Percentiles rank a stretch among this genome's conserved stretches.
phyloP scores from a whole-genome alignment of 2,329 filamentous ascomycete species.

The Paraphaeosphaeria sporulosa region DNA sequence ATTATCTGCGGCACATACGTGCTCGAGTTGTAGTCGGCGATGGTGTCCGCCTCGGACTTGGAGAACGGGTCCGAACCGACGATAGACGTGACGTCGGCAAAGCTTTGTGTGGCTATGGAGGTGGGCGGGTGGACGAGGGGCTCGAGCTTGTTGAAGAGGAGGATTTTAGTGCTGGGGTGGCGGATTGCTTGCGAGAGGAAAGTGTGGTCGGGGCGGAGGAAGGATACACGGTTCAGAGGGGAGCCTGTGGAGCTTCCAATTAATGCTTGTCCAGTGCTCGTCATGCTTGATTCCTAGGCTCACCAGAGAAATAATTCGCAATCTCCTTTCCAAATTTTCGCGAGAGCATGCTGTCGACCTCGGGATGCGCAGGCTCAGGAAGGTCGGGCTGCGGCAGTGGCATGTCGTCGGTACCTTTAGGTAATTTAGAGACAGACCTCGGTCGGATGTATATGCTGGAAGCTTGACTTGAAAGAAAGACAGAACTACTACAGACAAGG shows the following conservation, averaged over 20 bases:
- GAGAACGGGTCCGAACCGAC: slow-evolving; percentile 76
- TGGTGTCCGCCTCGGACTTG: slow-evolving; percentile 73
- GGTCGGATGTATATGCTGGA: neutral
- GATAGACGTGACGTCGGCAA: slow-evolving; percentile 72
- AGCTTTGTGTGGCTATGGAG: slow-evolving; percentile 72
- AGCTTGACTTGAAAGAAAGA: neutral
- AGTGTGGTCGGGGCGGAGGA: slow-evolving; percentile 73
- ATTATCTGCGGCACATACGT: slow-evolving; percentile 74
- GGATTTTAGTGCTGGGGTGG: slow-evolving; percentile 72
- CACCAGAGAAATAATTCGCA: slow-evolving; percentile 80
- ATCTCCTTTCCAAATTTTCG: slow-evolving; percentile 81
- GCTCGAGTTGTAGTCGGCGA: slow-evolving; percentile 77
- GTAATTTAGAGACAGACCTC: too few species aligned
- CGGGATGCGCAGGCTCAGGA: slow-evolving; percentile 65
- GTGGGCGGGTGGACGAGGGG: slow-evolving; percentile 71
- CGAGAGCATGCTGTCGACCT: slow-evolving; percentile 73
- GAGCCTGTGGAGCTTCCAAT: slow-evolving; percentile 58
- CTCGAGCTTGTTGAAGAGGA: slow-evolving; percentile 80
- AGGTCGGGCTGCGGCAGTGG: slow-evolving; percentile 55
- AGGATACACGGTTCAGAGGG: slow-evolving; percentile 80
- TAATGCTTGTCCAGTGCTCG: neutral
- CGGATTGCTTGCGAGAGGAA: slow-evolving; percentile 74
- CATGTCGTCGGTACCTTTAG: slow-evolving; percentile 32
- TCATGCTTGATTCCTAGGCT: slow-evolving; percentile 3
- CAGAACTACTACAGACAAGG: neutral